Conservation (phyloP, 2,329 filamentous ascomycete genomes). For the Pyrenophora teres region DNA sequence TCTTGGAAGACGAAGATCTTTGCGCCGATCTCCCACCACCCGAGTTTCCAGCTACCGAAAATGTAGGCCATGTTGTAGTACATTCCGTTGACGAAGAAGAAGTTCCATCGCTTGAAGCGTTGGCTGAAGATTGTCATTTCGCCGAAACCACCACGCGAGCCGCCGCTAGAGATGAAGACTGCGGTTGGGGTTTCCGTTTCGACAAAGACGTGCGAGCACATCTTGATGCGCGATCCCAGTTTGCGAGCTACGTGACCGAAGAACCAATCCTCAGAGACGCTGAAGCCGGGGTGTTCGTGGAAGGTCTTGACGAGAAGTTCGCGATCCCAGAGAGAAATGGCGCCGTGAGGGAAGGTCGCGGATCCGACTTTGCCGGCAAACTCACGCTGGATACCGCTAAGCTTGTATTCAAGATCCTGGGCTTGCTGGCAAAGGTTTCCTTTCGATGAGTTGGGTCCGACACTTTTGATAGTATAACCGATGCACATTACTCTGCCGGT, state of each 20-base stretch:
- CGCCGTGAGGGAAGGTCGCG: conserved; percentile 58
- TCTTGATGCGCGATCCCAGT: conserved; percentile 53
- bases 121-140: conserved; percentile 61
- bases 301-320: conserved; percentile 54
- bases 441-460: conserved; percentile 44
- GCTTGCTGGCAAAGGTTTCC: conserved; percentile 47
- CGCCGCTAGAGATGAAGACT: conserved; percentile 50
- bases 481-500: conserved; percentile 41
- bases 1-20: conserved; percentile 58
- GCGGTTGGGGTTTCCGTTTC: conserved; percentile 56
- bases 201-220: conserved; percentile 58
- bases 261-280: conserved; percentile 59
- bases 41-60: conserved; percentile 54
- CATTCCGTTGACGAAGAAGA: conserved; percentile 57
- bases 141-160: conserved; percentile 55
- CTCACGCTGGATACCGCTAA: conserved; percentile 53
- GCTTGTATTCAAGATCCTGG: conserved; percentile 60
- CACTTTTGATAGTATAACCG: conserved; percentile 57
- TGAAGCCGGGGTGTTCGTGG: conserved; percentile 56
- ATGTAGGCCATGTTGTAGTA: conserved; percentile 56
- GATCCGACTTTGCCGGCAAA: conserved; percentile 54
- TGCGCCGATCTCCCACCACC: conserved; percentile 55
- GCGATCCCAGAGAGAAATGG: conserved; percentile 56
- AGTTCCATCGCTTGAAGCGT: conserved; percentile 58
- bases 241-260: conserved; percentile 55